Base-by-base conservation (phyloP, 179 eudicot species). In the Patellifolia procumbens region DNA sequence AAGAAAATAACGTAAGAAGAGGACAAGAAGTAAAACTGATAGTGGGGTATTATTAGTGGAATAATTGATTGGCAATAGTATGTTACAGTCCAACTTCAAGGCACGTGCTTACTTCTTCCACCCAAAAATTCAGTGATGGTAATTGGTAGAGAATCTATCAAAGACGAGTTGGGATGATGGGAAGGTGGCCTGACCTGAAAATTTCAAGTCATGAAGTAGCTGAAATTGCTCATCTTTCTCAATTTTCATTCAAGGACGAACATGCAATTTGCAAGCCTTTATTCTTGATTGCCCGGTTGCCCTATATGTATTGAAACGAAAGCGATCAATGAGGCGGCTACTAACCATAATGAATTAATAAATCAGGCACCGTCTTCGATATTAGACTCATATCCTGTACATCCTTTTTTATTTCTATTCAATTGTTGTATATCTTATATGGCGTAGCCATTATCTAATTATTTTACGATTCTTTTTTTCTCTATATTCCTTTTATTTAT, bases 151-250 rank as follows among this genome's bases (percentile, higher is more conserved):
- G 56, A 68, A 68, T 48, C 16, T 3, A 63, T 37, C 13, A 43
- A 35, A n/a, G 49, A 22, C n/a, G 15, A 22, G 8, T 26, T 39
- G 43, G 58, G 7, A n/a, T n/a, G n/a, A n/a, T n/a, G 13, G 11
- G 58, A 73, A 61, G 79, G 66, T 76, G 29, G 45, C 66, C 66
- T 75, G 78, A 75, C 79, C 59, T n/a, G 79, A 78, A 78, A 71
- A 71, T 3, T 71, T 78, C 76, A 78, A 78, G 81, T 78, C 81
- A 26, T 19, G 12, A 48, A 22, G 53, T 19, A 29, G 70, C 37
- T 34, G 62, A 60, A 70, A 37, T 1, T 29, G 56, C 11, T 76
- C 55, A 49, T 56, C 56, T 58, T 69, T 65, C 63, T 75, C 78
- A 75, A 69, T 48, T 49, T 19, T 28, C 43, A 39, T 39, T 7